phyloP scores from a whole-genome alignment of 2,329 filamentous ascomycete species.

The Eurotiales sp. region DNA sequence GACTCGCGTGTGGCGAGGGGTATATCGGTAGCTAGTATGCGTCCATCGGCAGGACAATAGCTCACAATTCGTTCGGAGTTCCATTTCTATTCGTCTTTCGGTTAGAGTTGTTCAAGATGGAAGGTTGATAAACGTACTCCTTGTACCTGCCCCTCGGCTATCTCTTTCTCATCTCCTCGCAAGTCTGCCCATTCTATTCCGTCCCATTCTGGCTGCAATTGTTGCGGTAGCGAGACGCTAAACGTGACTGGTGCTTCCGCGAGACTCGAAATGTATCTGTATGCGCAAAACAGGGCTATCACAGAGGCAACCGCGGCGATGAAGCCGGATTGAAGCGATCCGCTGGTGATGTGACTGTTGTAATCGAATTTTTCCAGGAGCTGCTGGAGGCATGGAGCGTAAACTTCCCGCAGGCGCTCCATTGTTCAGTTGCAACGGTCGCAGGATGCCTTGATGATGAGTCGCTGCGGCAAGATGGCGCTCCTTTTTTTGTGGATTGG shows the following conservation, averaged over 20 bases:
- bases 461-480: background rate
- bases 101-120: too few species aligned
- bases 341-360: conserved; percentile 20
- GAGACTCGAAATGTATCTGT: conserved; percentile 26
- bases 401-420: conserved; percentile 4
- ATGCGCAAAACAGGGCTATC: conserved; percentile 29
- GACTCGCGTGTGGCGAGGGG: conserved; percentile 71
- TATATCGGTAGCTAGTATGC: conserved; percentile 61
- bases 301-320: conserved; percentile 27
- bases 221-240: conserved; percentile 34
- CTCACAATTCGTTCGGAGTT: conserved; percentile 38
- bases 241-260: conserved; percentile 35
- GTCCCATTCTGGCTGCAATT: conserved; percentile 28
- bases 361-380: conserved; percentile 19
- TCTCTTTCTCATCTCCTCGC: conserved; percentile 28
- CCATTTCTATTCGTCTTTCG: conserved; percentile 30
- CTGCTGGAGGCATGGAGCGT: conserved; percentile 20
- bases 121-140: conserved; percentile 34
- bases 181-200: conserved; percentile 36
- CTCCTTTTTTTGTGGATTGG: background rate
- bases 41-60: conserved; percentile 77
- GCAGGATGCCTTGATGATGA: too few species aligned
- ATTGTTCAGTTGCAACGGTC: too few species aligned
- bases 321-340: conserved; percentile 24
- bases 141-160: conserved; percentile 35